Evolutionary conservation across 495 filamentous ascomycete species (phyloP).

Genomic region (Hypoxylon rickii): DNA sequence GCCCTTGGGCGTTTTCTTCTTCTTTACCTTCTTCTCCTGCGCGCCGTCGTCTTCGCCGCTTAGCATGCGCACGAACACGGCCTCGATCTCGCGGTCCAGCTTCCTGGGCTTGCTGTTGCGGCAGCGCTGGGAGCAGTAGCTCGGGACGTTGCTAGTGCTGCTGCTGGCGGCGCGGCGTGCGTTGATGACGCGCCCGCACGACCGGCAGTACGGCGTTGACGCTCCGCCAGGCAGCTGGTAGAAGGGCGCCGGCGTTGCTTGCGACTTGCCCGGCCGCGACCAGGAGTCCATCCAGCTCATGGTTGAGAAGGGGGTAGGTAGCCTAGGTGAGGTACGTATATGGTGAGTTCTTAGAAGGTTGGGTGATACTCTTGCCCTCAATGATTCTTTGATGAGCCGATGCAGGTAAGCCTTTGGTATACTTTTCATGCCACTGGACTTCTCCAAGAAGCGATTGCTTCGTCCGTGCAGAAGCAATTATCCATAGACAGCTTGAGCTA

Average conservation of each 20-base stretch:
- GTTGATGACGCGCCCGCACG: conserved; percentile 48
- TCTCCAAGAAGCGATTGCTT: no score
- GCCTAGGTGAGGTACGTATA: no score
- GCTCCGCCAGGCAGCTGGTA: conserved; percentile 42
- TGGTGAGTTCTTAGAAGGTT: background rate
- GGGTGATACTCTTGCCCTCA: no score
- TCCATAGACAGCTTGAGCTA: no score
- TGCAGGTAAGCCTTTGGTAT: no score
- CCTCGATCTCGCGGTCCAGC: conserved; percentile 19
- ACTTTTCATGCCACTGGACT: no score
- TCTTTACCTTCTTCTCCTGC: conserved; percentile 6
- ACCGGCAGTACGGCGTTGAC: conserved; percentile 45
- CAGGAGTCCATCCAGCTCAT: conserved; percentile 50
- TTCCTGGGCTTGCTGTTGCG: conserved; percentile 13
- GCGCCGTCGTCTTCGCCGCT: background rate
- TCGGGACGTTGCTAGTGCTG: background rate
- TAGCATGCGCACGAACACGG: conserved; percentile 10
- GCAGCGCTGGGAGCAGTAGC: conserved; percentile 21
- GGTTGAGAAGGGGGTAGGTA: background rate
- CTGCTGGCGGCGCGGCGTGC: conserved; percentile 7
- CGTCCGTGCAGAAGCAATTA: no score
- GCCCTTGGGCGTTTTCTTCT: conserved; percentile 9
- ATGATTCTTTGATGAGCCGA: no score
- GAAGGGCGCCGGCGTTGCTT: conserved; percentile 42
- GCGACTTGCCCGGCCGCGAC: conserved; percentile 44